Evolutionary conservation across 2,329 filamentous ascomycete species (phyloP).

Genomic region (Calycina herbarum): DNA sequence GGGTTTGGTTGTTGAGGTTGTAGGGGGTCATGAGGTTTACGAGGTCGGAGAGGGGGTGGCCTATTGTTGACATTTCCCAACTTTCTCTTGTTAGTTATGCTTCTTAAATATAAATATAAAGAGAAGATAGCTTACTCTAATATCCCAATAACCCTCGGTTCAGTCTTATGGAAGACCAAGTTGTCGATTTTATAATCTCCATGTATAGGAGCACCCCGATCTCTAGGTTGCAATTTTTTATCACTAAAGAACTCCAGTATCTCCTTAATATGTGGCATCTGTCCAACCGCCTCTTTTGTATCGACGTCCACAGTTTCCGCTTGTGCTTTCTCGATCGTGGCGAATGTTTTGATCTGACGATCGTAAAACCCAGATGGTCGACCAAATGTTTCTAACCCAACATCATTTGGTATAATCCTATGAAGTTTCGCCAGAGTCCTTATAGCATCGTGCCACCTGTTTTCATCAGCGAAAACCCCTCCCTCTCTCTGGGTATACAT

Average conservation of each 20-base stretch:
- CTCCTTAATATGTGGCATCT: conserved; percentile 79
- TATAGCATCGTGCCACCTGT: conserved; percentile 79
- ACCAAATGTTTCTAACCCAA: conserved; percentile 74
- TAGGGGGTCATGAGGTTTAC: conserved; percentile 70
- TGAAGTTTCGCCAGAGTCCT: conserved; percentile 85
- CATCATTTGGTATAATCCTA: conserved; percentile 62
- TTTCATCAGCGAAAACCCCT: conserved; percentile 10
- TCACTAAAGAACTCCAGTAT: conserved; percentile 78
- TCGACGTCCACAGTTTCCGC: conserved; percentile 74
- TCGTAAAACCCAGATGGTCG: conserved; percentile 76
- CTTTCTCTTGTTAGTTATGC: conserved; percentile 37
- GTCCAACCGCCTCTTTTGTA: conserved; percentile 72
- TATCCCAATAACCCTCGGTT: conserved; percentile 86
- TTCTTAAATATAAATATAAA: too few relatives aligned
- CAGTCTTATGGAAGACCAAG: conserved; percentile 83
- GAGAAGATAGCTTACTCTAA: conserved; percentile 63
- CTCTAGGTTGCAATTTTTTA: conserved; percentile 67
- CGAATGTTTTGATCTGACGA: conserved; percentile 82
- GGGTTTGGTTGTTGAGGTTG: conserved; percentile 30
- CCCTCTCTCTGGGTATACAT: conserved; percentile 29
- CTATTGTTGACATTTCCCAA: conserved; percentile 98
- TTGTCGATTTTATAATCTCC: conserved; percentile 98
- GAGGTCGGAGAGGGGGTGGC: conserved; percentile 91
- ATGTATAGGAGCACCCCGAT: conserved; percentile 79
- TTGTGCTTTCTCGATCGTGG: conserved; percentile 75